Conservation (phyloP, 305 asterid genomes). For the Fraxinus paxiana region DNA sequence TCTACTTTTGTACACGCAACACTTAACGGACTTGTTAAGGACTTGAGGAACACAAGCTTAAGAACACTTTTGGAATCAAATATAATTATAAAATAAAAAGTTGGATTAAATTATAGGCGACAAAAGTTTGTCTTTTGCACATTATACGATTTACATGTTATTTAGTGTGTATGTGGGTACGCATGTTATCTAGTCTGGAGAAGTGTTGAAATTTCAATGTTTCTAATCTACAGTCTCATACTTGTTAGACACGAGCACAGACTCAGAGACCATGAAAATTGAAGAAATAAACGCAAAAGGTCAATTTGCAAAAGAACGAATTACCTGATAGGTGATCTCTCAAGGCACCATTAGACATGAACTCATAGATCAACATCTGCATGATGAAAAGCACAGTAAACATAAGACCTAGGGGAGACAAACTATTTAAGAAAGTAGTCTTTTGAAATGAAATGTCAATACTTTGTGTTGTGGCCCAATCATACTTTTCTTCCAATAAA, state of each 20-base stretch:
- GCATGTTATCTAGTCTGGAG: neutral
- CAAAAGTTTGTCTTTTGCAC: neutral
- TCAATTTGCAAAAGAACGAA: neutral
- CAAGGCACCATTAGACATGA: slow-evolving; percentile 82
- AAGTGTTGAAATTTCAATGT: neutral
- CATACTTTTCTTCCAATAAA: neutral
- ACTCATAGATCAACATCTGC: slow-evolving; percentile 96
- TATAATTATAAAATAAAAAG: neutral
- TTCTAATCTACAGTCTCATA: neutral
- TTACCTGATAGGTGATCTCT: slow-evolving; percentile 89
- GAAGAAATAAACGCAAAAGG: neutral
- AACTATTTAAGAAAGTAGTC: neutral
- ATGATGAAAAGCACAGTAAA: slow-evolving; percentile 26
- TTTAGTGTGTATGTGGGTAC: neutral
- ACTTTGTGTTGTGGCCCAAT: neutral
- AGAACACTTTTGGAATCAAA: neutral
- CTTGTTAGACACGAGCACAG: neutral
- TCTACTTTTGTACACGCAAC: neutral
- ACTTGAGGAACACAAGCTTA: neutral
- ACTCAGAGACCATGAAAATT: neutral
- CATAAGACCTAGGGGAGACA: neutral
- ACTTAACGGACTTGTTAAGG: neutral
- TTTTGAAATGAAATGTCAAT: neutral
- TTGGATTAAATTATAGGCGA: neutral
- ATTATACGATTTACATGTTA: neutral